A percentile compares a stretch with the other conserved stretches of the same genome.
phyloP scores from a whole-genome alignment of 2,329 filamentous ascomycete genomes.

The Microsporum audouinii region DNA sequence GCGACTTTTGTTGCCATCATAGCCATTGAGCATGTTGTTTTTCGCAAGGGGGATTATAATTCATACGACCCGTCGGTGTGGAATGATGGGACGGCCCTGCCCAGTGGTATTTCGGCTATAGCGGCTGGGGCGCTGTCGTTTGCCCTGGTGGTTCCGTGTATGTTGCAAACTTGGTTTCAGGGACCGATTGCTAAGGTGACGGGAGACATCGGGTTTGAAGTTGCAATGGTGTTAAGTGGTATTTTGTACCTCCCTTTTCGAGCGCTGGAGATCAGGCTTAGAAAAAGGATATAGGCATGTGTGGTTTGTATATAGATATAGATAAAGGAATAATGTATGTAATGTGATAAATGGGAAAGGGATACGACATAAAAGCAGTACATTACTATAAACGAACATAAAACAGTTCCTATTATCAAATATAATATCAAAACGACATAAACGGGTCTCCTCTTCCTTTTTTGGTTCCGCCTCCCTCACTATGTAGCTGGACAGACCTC shows the following conservation, averaged over 20 bases:
- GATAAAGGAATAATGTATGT: neutral
- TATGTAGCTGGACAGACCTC: neutral
- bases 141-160: constrained; percentile 49
- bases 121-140: constrained; percentile 49
- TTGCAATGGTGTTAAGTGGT: constrained; percentile 20
- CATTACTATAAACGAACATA: neutral
- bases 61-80: constrained; percentile 52
- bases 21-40: constrained; percentile 49
- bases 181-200: constrained; percentile 50
- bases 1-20: constrained; percentile 51
- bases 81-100: constrained; percentile 48
- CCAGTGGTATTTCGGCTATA: constrained; percentile 51
- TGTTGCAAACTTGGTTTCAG: constrained; percentile 60
- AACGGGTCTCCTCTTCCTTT: neutral
- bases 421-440: no score
- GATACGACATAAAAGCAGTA: neutral
- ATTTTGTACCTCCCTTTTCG: constrained; percentile 13
- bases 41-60: constrained; percentile 38
- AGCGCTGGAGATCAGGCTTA: constrained; percentile 10
- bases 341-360: neutral
- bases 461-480: neutral
- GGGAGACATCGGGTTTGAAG: constrained; percentile 47
- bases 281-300: constrained; percentile 8
- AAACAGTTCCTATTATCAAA: no score
- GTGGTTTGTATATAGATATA: neutral